phyloP scores from a whole-genome alignment of 225 moss, liverwort and hornwort genomes.

The Climacium dendroides region DNA sequence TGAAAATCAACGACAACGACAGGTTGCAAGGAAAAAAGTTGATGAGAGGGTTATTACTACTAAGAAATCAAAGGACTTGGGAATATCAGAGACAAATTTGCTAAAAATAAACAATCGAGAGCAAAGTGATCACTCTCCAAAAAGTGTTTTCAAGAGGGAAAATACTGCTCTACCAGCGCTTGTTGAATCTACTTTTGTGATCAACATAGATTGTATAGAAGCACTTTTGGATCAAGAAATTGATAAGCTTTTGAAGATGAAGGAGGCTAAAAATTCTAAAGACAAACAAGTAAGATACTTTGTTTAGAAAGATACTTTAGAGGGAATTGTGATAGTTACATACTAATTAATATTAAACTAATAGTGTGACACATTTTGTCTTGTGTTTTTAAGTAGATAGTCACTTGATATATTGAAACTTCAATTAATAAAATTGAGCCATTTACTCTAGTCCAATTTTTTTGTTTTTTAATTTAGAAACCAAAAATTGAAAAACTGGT shows the following conservation, averaged over 20 bases:
- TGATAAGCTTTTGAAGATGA: constrained; percentile 66
- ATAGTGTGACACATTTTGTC: background rate
- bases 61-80: constrained; percentile 60
- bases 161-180: constrained; percentile 3
- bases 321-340: background rate
- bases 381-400: background rate
- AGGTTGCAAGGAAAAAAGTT: constrained; percentile 34
- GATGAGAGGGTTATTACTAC: constrained; percentile 48
- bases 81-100: constrained; percentile 32
- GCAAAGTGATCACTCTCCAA: constrained; percentile 29
- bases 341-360: too few relatives aligned
- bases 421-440: background rate
- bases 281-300: constrained; percentile 47
- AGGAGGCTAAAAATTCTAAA: constrained; percentile 51
- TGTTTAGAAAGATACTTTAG: background rate
- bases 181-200: constrained; percentile 1
- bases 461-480: too few relatives aligned
- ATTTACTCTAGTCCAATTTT: fast-evolving
- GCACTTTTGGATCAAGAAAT: constrained; percentile 63
- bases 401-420: background rate
- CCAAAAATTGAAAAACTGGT: fast-evolving
- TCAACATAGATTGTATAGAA: constrained; percentile 42
- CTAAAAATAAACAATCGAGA: constrained; percentile 41
- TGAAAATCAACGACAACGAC: constrained; percentile 74
- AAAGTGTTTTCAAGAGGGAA: constrained; percentile 18